A percentile compares a stretch with the other conserved stretches of the same genome.
Conservation (phyloP, 1,284 basidiomycete genomes). For the Stereum hirsutum region DNA sequence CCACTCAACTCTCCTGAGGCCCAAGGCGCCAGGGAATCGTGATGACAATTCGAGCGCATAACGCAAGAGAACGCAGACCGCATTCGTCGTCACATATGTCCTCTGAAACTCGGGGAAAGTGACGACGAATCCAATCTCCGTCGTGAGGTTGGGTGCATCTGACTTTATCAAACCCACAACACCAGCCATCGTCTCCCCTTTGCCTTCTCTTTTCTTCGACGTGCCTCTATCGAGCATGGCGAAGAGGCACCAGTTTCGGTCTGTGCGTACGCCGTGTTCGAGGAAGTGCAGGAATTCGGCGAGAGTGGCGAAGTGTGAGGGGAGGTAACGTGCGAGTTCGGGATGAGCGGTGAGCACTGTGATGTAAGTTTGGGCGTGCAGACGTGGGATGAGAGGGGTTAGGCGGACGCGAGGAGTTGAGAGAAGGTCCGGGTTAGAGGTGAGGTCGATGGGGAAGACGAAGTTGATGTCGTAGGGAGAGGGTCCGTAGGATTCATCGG, state of each 20-base stretch:
- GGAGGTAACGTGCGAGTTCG: constrained; percentile 11
- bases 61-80: constrained; percentile 47
- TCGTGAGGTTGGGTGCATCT: constrained; percentile 19
- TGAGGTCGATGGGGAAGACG: constrained; percentile 20
- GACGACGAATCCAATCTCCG: constrained; percentile 34
- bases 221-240: constrained; percentile 31
- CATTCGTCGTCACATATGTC: constrained; percentile 55
- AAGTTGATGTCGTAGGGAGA: constrained; percentile 23
- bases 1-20: constrained; percentile 57
- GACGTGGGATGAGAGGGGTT: constrained; percentile 26
- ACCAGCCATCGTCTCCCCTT: constrained; percentile 25
- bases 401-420: constrained; percentile 29
- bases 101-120: constrained; percentile 46
- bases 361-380: constrained; percentile 23
- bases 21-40: constrained; percentile 33
- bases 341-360: constrained; percentile 11
- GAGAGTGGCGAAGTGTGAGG: constrained; percentile 8
- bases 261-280: constrained; percentile 8
- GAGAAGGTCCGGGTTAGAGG: constrained; percentile 11
- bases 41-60: constrained; percentile 35
- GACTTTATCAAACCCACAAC: constrained; percentile 28
- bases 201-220: constrained; percentile 5
- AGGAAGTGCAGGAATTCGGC: constrained; percentile 10
- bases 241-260: constrained; percentile 17
- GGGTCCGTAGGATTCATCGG: constrained; percentile 7